A percentile compares a stretch with the other conserved stretches of the same genome.
Evolutionary conservation across 768 basidiomycete genomes (phyloP).

Genomic region (Agrocybe praecox): DNA sequence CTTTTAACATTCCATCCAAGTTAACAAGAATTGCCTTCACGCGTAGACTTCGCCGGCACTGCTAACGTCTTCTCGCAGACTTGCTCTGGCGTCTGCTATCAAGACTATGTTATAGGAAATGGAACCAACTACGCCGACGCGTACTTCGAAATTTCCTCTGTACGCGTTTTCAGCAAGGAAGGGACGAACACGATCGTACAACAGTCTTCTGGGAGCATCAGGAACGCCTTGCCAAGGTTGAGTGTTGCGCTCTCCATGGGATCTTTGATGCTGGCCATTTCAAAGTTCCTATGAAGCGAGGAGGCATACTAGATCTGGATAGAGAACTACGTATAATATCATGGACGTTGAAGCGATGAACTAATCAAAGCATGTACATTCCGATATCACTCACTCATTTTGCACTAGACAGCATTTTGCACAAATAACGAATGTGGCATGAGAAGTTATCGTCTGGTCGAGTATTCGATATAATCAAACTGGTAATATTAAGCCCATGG

Average conservation of each 20-base stretch:
- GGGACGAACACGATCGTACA: slow-evolving; percentile 23
- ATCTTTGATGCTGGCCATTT: no score
- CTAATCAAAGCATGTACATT: background rate
- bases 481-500: no score
- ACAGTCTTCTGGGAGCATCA: background rate
- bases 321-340: background rate
- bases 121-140: slow-evolving; percentile 64
- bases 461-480: no score
- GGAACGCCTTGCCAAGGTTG: background rate
- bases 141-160: slow-evolving; percentile 71
- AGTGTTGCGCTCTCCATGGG: background rate
- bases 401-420: no score
- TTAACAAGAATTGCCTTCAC: background rate
- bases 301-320: no score
- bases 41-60: slow-evolving; percentile 51
- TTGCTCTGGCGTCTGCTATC: slow-evolving; percentile 69
- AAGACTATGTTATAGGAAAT: slow-evolving; percentile 67
- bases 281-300: background rate
- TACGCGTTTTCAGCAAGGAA: slow-evolving; percentile 32
- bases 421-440: no score
- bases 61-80: slow-evolving; percentile 57
- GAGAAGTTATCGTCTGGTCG: no score
- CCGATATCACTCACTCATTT: no score
- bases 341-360: background rate
- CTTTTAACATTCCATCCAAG: background rate